These are phyloP conservation scores for Mycena alexandri DNA, from an alignment of 768 basidiomycete genomes.

Conservation along the genomic window DNA sequence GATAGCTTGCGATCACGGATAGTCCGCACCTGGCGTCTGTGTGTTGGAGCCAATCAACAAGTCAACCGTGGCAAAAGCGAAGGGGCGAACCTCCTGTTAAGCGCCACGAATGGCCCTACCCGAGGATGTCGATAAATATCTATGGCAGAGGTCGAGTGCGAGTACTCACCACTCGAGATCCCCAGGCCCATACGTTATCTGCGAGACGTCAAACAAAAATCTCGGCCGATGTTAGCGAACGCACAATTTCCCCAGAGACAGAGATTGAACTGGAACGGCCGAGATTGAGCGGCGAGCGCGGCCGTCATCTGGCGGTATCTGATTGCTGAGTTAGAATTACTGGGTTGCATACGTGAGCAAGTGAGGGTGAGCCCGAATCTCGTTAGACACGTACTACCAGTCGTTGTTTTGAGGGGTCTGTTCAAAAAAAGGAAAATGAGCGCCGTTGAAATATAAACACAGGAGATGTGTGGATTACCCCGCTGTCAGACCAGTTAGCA, in stretches of 20 bases:
- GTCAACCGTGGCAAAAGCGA: constrained; percentile 11
- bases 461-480: neutral
- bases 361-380: neutral
- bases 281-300: constrained; percentile 58
- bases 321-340: constrained; percentile 70
- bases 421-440: neutral
- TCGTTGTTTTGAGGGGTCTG: constrained; percentile 54
- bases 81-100: constrained; percentile 62
- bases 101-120: constrained; percentile 67
- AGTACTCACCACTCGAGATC: constrained; percentile 60
- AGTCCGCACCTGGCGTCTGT: constrained; percentile 21
- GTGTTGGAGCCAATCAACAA: neutral
- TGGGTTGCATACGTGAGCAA: constrained; percentile 35
- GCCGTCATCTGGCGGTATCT: constrained; percentile 70
- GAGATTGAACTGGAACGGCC: constrained; percentile 62
- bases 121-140: neutral
- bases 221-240: neutral
- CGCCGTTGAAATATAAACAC: constrained; percentile 30
- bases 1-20: no score
- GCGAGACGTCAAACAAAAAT: neutral
- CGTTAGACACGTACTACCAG: constrained; percentile 61
- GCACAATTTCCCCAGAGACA: constrained; percentile 64
- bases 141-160: neutral
- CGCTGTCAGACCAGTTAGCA: constrained; percentile 59
- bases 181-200: constrained; percentile 70